phyloP scores from a whole-genome alignment of 345 rosid genomes.

The Pugionium dolabratum region DNA sequence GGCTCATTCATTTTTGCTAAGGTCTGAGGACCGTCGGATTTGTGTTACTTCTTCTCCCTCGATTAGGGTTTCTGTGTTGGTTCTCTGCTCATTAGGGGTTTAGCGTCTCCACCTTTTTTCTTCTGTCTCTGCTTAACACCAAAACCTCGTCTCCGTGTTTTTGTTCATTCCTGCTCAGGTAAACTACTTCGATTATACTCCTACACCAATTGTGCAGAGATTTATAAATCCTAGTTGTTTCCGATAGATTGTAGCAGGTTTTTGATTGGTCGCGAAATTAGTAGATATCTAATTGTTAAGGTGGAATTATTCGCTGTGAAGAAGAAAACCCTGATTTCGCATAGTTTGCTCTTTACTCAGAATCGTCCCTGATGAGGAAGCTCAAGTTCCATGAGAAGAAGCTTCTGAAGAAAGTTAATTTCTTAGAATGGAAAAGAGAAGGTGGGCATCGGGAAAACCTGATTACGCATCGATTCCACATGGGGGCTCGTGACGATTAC shows the following conservation, averaged over 20 bases:
- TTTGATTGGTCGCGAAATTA: neutral
- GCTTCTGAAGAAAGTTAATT: constrained; percentile 66
- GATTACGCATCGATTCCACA: constrained; percentile 66
- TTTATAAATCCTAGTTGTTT: neutral
- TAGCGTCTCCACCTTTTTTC: neutral
- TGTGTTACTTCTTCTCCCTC: neutral
- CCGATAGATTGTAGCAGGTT: neutral
- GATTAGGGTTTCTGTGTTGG: constrained; percentile 18
- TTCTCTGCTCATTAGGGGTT: constrained; percentile 16
- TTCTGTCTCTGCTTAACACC: neutral
- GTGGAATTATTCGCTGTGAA: neutral
- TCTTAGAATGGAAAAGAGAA: constrained; percentile 88
- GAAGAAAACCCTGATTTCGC: constrained; percentile 6
- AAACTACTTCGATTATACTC: neutral
- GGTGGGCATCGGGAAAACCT: constrained; percentile 66
- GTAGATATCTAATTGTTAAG: neutral
- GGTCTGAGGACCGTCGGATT: constrained; percentile 4
- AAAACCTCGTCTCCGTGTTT: neutral
- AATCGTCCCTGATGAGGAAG: constrained; percentile 55
- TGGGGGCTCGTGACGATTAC: constrained; percentile 84
- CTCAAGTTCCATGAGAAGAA: constrained; percentile 70
- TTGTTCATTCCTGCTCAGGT: constrained; percentile 8
- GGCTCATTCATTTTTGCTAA: too few species aligned
- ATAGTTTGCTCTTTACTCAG: neutral
- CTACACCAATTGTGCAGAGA: neutral